Evolutionary conservation across 495 filamentous ascomycete species (phyloP), one percentile per base, ranked within the genome.

Genomic region (Aspergillus haitiensis): DNA sequence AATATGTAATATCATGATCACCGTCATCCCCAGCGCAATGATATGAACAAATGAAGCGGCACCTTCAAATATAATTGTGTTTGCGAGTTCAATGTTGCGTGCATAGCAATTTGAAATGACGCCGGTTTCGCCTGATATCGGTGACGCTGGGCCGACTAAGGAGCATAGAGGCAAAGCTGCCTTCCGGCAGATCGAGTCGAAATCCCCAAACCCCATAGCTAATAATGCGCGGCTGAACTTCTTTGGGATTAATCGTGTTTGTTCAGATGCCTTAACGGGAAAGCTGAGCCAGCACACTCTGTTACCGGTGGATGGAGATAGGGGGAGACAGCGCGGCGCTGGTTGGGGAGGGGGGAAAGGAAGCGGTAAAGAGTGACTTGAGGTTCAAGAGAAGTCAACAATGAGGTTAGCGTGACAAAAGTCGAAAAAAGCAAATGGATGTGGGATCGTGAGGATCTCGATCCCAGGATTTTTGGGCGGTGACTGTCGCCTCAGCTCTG

Each of bases 1-100:
- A 60, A 99, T 90, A 70, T 99, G 94, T 56, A 99, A 72, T 44
- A 98, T 90, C 94, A 99, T 99, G 66, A 96, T 89, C 7, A 90
- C 87, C 7, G 91, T 94, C 93, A 98, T 98, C 60, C 82, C 79
- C 45, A 99, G 77, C 5, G 95, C 91, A 52, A 91, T 81, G 63
- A 99, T 97, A 72, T 99, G 93, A 75, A 93, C 87, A 70, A 94
- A 94, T 52, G 87, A 89, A 16, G 91, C 86, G 12, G 92, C 94
- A 70, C 89, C 91, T 74, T 98, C 85, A 71, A 99, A 99, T 65
- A 99, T 98, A 74, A 97, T 90, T 9, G 94, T 98, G 73, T 99
- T 99, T 60, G 94, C 94, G 64, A 97, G 73, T 71, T 97, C 93
- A 70, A 99, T 91, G 69, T 92, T 95, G 49, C 94, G 88, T 62